Evolutionary conservation across 768 basidiomycete genomes (phyloP).

Genomic region (Hemileccinum impolitum): DNA sequence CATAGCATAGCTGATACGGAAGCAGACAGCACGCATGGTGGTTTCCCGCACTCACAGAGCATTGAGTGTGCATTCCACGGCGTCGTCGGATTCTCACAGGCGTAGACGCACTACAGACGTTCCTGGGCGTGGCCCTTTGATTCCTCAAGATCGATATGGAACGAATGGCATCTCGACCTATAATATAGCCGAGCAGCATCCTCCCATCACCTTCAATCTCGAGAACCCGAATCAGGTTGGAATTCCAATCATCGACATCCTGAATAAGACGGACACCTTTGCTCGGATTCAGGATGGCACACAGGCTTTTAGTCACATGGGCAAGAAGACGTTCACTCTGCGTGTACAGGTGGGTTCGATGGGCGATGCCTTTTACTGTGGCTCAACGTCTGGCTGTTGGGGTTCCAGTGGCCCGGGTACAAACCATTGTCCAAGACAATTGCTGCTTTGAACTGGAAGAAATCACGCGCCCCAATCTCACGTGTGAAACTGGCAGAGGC

Average conservation of each 20-base stretch:
- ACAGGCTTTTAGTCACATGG: constrained; percentile 54
- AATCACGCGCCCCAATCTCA: constrained; percentile 69
- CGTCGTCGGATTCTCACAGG: background rate
- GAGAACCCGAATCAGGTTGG: constrained; percentile 53
- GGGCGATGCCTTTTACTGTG: background rate
- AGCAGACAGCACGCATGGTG: constrained; percentile 19
- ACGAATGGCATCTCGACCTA: constrained; percentile 11
- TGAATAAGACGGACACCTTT: constrained; percentile 47
- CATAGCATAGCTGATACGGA: constrained; percentile 16
- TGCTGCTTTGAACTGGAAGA: constrained; percentile 72
- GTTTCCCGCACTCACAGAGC: constrained; percentile 13
- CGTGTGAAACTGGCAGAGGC: constrained; percentile 71
- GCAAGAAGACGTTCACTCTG: constrained; percentile 73
- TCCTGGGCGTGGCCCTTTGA: constrained; percentile 15
- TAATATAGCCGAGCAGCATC: constrained; percentile 35
- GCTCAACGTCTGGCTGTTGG: background rate
- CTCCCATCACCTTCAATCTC: constrained; percentile 57
- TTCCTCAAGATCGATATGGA: constrained; percentile 25
- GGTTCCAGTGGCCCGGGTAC: constrained; percentile 73
- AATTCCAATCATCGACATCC: constrained; percentile 57
- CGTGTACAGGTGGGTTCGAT: constrained; percentile 56
- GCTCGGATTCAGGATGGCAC: constrained; percentile 52
- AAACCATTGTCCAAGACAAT: constrained; percentile 71
- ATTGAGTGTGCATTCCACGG: constrained; percentile 10
- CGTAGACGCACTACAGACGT: constrained; percentile 4